Conservation (phyloP, 768 basidiomycete genomes). For the Boletus rubropictus region DNA sequence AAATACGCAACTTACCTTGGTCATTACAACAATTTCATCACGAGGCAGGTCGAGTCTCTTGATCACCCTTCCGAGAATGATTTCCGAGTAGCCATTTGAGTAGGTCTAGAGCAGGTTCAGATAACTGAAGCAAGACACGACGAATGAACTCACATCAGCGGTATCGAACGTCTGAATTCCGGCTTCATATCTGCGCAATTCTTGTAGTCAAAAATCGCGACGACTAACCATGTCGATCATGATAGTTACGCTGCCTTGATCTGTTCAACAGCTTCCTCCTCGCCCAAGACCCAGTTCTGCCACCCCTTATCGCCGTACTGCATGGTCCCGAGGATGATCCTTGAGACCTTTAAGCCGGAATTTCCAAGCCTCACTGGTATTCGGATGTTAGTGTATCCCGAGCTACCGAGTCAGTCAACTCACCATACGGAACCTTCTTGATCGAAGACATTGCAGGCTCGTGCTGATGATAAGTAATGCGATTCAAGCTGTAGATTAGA, state of each 20-base stretch:
- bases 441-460: constrained; percentile 14
- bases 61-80: constrained; percentile 67
- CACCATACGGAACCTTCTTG: constrained; percentile 32
- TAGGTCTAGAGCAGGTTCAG: constrained; percentile 41
- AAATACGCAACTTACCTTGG: constrained; percentile 43
- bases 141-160: constrained; percentile 24
- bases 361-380: constrained; percentile 39
- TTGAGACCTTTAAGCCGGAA: constrained; percentile 47
- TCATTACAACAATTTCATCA: constrained; percentile 71
- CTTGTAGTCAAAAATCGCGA: neutral
- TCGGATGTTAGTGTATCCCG: neutral
- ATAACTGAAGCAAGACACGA: neutral
- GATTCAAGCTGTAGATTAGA: neutral
- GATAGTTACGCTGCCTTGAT: constrained; percentile 42
- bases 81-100: constrained; percentile 60
- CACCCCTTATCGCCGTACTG: constrained; percentile 43
- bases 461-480: neutral
- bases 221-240: neutral
- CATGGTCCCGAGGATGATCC: constrained; percentile 47
- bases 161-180: constrained; percentile 35
- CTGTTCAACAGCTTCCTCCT: constrained; percentile 41
- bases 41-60: constrained; percentile 62
- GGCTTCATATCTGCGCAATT: constrained; percentile 27
- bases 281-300: constrained; percentile 48
- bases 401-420: constrained; percentile 2